Percentiles rank a stretch among this genome's conserved stretches.
phyloP scores from a whole-genome alignment of 2,329 filamentous ascomycete species.

The Amauroascus verrucosus region DNA sequence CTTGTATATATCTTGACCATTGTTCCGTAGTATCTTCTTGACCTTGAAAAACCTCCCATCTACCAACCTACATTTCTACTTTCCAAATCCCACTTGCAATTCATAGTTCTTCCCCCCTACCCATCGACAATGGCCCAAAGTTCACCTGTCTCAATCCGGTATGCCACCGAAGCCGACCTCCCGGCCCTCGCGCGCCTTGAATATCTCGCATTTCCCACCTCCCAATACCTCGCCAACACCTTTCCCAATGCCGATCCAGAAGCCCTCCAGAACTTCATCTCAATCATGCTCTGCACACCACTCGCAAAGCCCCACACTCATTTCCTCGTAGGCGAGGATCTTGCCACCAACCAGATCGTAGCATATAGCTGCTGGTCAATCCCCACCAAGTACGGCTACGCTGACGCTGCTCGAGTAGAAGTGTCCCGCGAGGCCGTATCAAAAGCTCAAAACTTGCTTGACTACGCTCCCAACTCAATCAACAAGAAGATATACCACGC shows the following conservation, averaged over 20 bases:
- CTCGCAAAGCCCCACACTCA: neutral
- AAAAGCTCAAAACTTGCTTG: neutral
- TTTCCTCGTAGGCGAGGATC: neutral
- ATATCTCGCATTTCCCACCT: neutral
- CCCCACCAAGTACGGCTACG: neutral
- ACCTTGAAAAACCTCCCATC: too few species aligned
- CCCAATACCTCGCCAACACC: conserved; percentile 3
- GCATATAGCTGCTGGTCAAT: conserved; percentile 4
- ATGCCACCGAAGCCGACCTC: neutral
- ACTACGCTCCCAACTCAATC: neutral
- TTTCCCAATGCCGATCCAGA: neutral
- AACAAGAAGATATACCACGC: neutral
- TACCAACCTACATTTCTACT: neutral
- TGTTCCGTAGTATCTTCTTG: neutral
- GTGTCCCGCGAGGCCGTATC: neutral
- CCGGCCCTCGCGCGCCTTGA: conserved; percentile 1
- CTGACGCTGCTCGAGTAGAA: neutral
- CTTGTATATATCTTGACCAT: neutral
- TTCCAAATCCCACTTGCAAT: neutral
- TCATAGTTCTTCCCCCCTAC: too few species aligned
- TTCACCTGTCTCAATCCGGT: neutral
- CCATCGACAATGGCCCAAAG: neutral
- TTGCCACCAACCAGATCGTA: neutral
- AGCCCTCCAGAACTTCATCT: neutral
- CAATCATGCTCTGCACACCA: neutral